A percentile compares a stretch with the other conserved stretches of the same genome.
These are phyloP conservation scores for Brachypodium distachyon DNA, from an alignment of 202 grass and related monocot species.

Conservation along the genomic window DNA sequence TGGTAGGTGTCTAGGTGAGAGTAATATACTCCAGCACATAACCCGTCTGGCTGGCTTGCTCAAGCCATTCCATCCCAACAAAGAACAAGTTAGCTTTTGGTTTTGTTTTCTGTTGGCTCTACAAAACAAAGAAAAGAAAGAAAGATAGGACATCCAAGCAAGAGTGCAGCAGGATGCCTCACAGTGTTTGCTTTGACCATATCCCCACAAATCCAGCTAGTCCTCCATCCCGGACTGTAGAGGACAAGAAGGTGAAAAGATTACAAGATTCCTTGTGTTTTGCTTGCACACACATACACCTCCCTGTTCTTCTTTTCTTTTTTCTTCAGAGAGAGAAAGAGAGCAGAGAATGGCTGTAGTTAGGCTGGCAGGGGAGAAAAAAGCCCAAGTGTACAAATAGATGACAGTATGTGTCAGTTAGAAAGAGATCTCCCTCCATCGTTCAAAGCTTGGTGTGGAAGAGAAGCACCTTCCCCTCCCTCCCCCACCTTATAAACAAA, in stretches of 20 bases:
- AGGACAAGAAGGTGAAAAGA: constrained; percentile 84
- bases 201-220: constrained; percentile 62
- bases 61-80: too few species aligned
- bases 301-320: not conserved
- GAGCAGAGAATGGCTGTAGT: constrained; percentile 24
- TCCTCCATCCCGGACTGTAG: constrained; percentile 51
- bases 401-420: constrained; percentile 51
- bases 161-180: constrained; percentile 52
- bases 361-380: constrained; percentile 48
- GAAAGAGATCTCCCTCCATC: constrained; percentile 47
- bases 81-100: constrained; percentile 3
- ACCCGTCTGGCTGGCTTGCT: not conserved
- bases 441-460: constrained; percentile 83
- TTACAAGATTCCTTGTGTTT: constrained; percentile 66
- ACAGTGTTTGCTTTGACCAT: constrained; percentile 58
- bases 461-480: constrained; percentile 45
- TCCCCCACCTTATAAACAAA: constrained; percentile 26
- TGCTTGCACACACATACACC: not conserved
- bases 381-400: constrained; percentile 43
- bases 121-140: not conserved
- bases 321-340: not conserved
- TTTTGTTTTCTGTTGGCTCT: not conserved
- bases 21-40: not conserved
- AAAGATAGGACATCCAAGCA: constrained; percentile 40
- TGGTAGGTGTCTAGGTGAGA: constrained; percentile 17